Base-by-base conservation (phyloP, 805 yeast species). In the Metschnikowia anglica region DNA sequence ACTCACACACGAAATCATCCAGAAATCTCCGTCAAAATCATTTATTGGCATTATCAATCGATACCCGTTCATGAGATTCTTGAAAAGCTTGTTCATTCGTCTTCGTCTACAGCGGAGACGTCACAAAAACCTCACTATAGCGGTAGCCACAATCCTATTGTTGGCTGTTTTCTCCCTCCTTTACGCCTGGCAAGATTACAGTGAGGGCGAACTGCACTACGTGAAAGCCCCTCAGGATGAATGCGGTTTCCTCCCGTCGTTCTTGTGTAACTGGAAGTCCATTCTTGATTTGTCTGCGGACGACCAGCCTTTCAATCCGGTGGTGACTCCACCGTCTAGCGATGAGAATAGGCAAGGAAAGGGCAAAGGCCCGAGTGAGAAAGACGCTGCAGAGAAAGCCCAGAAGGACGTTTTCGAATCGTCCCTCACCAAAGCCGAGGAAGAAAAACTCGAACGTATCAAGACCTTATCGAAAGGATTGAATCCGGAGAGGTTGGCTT, bases 51-150 rank as follows among this genome's bases (percentile, higher is more conserved):
- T n/a, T n/a, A n/a, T n/a, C n/a, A n/a, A n/a, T n/a, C n/a, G 15
- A 6, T n/a, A 28, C 11, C 3, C 27, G 6, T 15, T 12, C 28
- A 48, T 48, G 52, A 37, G 43, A n/a, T n/a, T 47, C 31, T 37
- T 41, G 15, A 26, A 38, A 13, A 41, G 32, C 16, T n/a, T 50
- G 19, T 29, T 39, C 28, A 20, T 48, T 16, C 51, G 47, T 17
- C 39, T 42, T 13, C 54, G 54, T 10, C 30, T 50, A 23, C 52
- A 43, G 35, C 52, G 54, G 25, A 27, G 54, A 36, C 50, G 54
- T 19, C 54, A 50, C 35, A 31, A 41, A 31, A 32, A 33, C 23
- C 26, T 46, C 15, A 27, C 29, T 7, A 19, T 45, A 23, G 42
- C 39, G 13, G 41, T 46, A n/a, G 39, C 31, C 17, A 21, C 45